Evolutionary conservation across 257 asterid species (phyloP), one percentile per base, ranked within the genome.

Genomic region (Penstemon newberryi): DNA sequence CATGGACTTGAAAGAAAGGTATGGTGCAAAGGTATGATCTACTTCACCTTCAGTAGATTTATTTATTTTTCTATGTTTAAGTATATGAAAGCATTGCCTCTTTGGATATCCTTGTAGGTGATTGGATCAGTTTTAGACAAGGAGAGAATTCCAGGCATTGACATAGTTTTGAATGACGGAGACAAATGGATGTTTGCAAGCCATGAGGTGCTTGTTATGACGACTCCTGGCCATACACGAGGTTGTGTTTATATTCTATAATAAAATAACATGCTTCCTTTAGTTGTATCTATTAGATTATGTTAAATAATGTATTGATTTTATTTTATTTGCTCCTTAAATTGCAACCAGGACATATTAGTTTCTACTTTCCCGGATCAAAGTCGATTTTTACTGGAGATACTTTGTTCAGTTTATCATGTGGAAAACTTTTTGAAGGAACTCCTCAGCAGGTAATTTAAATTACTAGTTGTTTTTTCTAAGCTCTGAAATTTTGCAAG

Each of bases 131-230:
- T 79, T 64, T 41, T 70, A 73, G 99, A 93, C 84, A 80, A 77
- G 73, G 99, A 88, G 64, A 90, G 90, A 71, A 93, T 93, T 79
- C 99, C 99, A 70, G 99, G 99, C 60, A 85, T 93, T 75, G 99
- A 93, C 83, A 90, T 93, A 60, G 84, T 79, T 56, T 71, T 93
- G 71, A 81, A 80, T 67, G 96, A 90, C 77, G 97, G 96, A 40
- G 99, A 90, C 75, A 86, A 88, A 70, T 93, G 99, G 99, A 88
- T 81, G 99, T 90, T 93, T 82, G 99, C 99, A 66, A 82, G 97
- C 74, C 99, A 93, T 75, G 96, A 90, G 81, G 99, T 90, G 80
- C 78, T 77, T 73, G 86, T 91, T 73, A 77, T 87, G 85, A 89
- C 67, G 39, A 93, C 99, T 75, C 97, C 99, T 39, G 99, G 99